A percentile compares a stretch with the other conserved stretches of the same genome.
These are phyloP conservation scores for Echeveria elegans DNA, from an alignment of 164 flowering plant genomes.

Conservation along the genomic window DNA sequence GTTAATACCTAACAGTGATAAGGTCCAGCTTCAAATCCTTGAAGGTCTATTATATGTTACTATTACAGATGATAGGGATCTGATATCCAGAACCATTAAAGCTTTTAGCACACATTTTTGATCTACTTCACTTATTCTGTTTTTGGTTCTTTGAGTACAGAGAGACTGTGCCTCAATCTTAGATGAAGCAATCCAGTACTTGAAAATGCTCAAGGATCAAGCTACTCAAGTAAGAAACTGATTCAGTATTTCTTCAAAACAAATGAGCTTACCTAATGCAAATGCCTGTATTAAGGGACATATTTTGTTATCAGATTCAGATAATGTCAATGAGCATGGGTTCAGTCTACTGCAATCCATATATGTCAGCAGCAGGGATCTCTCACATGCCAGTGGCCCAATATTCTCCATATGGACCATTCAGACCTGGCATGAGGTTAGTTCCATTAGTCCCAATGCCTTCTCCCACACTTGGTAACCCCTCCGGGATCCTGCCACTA, in stretches of 20 bases:
- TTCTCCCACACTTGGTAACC: background rate
- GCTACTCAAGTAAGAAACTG: slow-evolving; percentile 1
- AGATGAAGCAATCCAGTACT: slow-evolving; percentile 1
- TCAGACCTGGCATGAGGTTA: slow-evolving; percentile 7
- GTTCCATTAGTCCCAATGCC: background rate
- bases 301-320: background rate
- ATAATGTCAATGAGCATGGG: slow-evolving; percentile 1
- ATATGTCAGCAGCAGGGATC: background rate
- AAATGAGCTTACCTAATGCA: background rate
- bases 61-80: background rate
- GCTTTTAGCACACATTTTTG: background rate
- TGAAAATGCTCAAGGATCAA: background rate
- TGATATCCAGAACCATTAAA: background rate
- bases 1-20: background rate
- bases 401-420: background rate
- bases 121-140: background rate
- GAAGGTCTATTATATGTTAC: background rate
- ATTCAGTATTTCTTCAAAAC: background rate
- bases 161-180: slow-evolving; percentile 4
- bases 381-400: background rate
- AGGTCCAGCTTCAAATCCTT: slow-evolving; percentile 2
- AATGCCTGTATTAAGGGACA: background rate
- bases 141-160: background rate
- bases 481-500: background rate
- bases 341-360: background rate